These are phyloP conservation scores for Colletotrichum sp. DNA, from an alignment of 2,329 filamentous ascomycete species.

Conservation along the genomic window DNA sequence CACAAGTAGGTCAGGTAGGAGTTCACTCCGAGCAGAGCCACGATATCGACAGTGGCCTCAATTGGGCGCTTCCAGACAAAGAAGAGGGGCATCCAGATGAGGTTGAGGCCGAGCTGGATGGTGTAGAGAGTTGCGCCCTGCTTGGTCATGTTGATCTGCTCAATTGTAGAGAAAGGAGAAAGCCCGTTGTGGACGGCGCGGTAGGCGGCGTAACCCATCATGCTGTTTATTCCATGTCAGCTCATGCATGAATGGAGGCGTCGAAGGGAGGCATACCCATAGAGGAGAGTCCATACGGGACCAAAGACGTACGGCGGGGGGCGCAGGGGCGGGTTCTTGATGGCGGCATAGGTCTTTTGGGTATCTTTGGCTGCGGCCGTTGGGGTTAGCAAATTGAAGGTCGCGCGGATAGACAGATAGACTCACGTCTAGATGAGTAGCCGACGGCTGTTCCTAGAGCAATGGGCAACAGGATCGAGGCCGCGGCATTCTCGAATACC, in stretches of 20 bases:
- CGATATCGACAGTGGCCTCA: constrained; percentile 77
- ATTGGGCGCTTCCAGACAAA: constrained; percentile 78
- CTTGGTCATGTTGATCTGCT: constrained; percentile 63
- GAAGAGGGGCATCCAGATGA: constrained; percentile 93
- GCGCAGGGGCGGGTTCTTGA: constrained; percentile 71
- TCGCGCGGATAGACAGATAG: not conserved
- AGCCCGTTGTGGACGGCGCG: constrained; percentile 72
- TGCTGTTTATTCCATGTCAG: constrained; percentile 29
- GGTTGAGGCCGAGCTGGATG: constrained; percentile 83
- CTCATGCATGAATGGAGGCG: not conserved
- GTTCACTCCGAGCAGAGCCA: constrained; percentile 73
- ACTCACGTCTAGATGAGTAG: constrained; percentile 69
- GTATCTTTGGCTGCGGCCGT: constrained; percentile 54
- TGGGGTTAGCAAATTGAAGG: not conserved
- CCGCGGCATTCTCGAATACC: constrained; percentile 74
- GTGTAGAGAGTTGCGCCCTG: constrained; percentile 83
- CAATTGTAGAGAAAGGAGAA: constrained; percentile 57
- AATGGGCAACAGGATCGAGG: constrained; percentile 78
- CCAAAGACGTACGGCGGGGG: constrained; percentile 68
- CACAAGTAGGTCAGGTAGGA: constrained; percentile 79
- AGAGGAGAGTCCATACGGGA: constrained; percentile 71
- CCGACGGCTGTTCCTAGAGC: constrained; percentile 76
- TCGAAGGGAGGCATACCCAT: constrained; percentile 45
- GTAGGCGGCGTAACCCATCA: constrained; percentile 91
- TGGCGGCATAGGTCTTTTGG: constrained; percentile 64